These are phyloP conservation scores for Prunus yedoensis DNA, from an alignment of 331 rosid species.

Conservation along the genomic window DNA sequence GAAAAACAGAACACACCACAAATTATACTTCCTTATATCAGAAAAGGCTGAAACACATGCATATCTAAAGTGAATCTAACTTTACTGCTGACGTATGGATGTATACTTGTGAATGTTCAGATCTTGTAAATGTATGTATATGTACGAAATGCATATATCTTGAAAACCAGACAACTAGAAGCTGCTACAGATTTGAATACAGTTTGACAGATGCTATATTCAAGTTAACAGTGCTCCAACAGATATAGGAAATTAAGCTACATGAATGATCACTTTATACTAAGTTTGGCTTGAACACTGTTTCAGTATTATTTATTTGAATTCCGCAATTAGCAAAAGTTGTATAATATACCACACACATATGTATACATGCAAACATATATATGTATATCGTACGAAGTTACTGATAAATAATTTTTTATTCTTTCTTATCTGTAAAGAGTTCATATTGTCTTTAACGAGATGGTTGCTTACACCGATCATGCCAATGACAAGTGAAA, in stretches of 20 bases:
- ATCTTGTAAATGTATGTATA: background rate
- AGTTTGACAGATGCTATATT: background rate
- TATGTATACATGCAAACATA: background rate
- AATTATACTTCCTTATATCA: background rate
- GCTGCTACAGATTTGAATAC: background rate
- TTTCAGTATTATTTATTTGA: background rate
- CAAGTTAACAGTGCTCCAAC: background rate
- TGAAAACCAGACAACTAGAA: constrained; percentile 4
- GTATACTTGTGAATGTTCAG: background rate
- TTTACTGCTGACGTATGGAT: background rate
- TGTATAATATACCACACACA: background rate
- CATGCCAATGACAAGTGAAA: background rate
- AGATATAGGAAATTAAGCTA: background rate
- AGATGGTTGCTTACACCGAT: background rate
- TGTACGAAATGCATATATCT: background rate
- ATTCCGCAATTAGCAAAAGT: background rate
- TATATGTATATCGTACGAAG: background rate
- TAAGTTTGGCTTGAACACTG: background rate
- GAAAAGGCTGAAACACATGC: background rate
- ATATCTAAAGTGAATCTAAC: background rate
- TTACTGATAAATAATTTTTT: background rate
- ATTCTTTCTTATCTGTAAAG: background rate
- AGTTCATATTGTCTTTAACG: background rate
- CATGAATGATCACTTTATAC: background rate
- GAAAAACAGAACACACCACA: background rate